Evolutionary conservation across 2,329 filamentous ascomycete species (phyloP).

Genomic region (Arthrobotrys sinensis): DNA sequence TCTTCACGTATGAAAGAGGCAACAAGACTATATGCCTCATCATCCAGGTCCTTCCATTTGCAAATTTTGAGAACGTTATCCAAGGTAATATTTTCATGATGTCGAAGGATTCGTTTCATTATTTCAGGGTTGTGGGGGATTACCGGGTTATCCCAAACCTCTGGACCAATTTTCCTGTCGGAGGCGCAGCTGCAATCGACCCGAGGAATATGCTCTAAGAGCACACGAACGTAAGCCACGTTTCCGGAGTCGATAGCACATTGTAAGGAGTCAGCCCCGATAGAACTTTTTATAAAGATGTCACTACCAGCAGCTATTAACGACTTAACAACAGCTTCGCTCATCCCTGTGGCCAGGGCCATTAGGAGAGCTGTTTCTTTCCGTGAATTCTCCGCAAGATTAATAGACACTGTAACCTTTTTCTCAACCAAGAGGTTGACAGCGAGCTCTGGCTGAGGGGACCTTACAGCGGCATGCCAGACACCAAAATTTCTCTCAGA

Average conservation of each 20-base stretch:
- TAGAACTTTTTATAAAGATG: background rate
- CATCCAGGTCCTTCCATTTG: background rate
- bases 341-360: background rate
- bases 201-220: background rate
- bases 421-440: background rate
- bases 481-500: background rate
- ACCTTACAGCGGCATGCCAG: background rate
- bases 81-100: background rate
- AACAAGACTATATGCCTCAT: background rate
- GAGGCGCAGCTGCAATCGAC: background rate
- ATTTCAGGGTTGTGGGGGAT: background rate
- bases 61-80: background rate
- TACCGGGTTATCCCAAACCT: too few species aligned
- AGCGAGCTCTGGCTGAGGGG: background rate
- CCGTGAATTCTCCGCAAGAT: background rate
- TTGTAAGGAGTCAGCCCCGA: background rate
- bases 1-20: conserved; percentile 1
- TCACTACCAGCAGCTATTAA: background rate
- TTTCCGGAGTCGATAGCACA: background rate
- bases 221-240: background rate
- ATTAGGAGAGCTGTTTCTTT: background rate
- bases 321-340: background rate
- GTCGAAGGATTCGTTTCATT: background rate
- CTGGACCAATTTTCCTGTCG: too few species aligned
- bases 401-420: background rate